These are phyloP conservation scores for Apiospora koreana DNA, from an alignment of 2,329 filamentous ascomycete genomes.

Conservation along the genomic window DNA sequence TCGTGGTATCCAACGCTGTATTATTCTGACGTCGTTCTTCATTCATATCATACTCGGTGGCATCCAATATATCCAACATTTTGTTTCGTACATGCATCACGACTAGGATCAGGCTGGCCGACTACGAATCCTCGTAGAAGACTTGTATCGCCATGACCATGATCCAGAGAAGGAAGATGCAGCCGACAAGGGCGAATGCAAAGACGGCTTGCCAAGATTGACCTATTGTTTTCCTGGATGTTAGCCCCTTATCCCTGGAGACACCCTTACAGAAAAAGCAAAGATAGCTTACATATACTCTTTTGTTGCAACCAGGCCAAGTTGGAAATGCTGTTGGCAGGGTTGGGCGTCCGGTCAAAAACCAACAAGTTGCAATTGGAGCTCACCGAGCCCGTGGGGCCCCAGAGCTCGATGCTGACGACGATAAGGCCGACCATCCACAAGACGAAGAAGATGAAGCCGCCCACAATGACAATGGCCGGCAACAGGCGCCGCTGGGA, in stretches of 20 bases:
- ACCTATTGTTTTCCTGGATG: conserved; percentile 36
- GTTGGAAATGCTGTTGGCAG: conserved; percentile 53
- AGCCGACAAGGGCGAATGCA: conserved; percentile 61
- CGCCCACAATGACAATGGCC: conserved; percentile 63
- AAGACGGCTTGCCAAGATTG: conserved; percentile 67
- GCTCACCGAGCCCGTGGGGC: conserved; percentile 58
- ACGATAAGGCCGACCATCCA: conserved; percentile 68
- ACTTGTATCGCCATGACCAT: conserved; percentile 69
- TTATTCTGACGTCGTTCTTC: neutral
- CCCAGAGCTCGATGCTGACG: conserved; percentile 64
- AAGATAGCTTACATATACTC: conserved; percentile 56
- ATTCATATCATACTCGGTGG: neutral
- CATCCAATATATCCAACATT: neutral
- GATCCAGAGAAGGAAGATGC: conserved; percentile 65
- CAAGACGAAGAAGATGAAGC: conserved; percentile 67
- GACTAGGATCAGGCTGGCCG: neutral
- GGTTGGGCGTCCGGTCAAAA: conserved; percentile 46
- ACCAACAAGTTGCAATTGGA: conserved; percentile 61
- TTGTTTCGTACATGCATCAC: neutral
- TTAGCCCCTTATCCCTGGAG: neutral
- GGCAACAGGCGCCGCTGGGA: conserved; percentile 61
- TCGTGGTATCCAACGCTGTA: neutral
- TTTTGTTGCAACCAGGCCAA: conserved; percentile 66
- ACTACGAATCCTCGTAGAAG: conserved; percentile 41
- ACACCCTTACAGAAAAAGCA: too few relatives aligned